Evolutionary conservation across 163 green algal genomes (phyloP), one percentile per base, ranked within the genome.

Genomic region (Trebouxia gelatinosa): DNA sequence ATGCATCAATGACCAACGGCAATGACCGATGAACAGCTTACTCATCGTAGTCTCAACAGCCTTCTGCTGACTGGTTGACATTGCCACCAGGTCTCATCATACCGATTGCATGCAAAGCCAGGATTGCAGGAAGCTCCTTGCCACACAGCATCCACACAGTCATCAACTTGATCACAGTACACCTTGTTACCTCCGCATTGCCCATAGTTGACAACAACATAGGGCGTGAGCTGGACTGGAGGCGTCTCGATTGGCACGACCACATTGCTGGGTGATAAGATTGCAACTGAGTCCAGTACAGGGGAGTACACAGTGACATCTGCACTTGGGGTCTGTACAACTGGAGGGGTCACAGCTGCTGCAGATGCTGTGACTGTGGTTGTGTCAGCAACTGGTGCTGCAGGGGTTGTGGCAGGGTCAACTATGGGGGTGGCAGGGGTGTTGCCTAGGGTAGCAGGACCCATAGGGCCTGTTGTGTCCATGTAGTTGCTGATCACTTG

Each of bases 1-100:
- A 54, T 13, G 13, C 43, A 54, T 54, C 43, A 34, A n/a, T n/a
- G n/a, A n/a, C n/a, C n/a, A n/a, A n/a, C n/a, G n/a, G n/a, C n/a
- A n/a, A 54, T 13, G 43, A 54, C 43, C 13, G 43, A 54, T 13
- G 13, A 9, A 54, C n/a, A n/a, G n/a, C n/a, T n/a, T 54, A 9
- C 17, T 72, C 35, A 51, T 26, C 64, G 35, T 37, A 51, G 21
- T n/a, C 34, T 35, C 35, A 72, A 72, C 4, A 72, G 35, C 5
- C 64, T 35, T 19, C 40, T 61, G 68, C 68, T 61, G 68, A 7
- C 23, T 46, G 68, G 68, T 31, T 76, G 68, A 35, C 68, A 76
- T 40, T 76, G 68, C 68, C 70, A 78, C 70, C 70, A 78, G 6
- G 50, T 78, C 23, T 21, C 70, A 54, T 78, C 70, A 57, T 67